Evolutionary conservation across 2,329 filamentous ascomycete genomes (phyloP), one percentile per base, ranked within the genome.

Genomic region (Colletotrichum shisoi): DNA sequence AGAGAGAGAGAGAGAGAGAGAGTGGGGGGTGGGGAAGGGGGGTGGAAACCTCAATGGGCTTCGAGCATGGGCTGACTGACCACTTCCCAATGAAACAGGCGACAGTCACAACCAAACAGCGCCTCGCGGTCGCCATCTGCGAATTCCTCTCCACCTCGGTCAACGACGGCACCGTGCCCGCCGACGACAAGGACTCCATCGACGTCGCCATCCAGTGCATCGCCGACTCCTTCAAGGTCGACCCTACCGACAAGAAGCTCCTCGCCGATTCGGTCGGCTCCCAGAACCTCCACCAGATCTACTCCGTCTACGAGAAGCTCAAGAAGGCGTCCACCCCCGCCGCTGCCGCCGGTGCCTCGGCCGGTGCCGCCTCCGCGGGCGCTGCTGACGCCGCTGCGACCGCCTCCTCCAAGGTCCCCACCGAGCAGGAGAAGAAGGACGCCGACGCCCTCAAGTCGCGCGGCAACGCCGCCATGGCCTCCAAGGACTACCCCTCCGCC

Each of bases 161-260:
- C 73, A 90, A 88, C 70, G 95, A 99, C 78, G 95, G 95, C 74
- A 96, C 93, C 51, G 87, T 99, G 67, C 86, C 90, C 61, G 82
- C 90, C 73, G 95, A 98, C 74, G 94, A 99, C 79, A 88, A 90
- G 72, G 95, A 99, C 76, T 94, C 91, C 70, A 91, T 99, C 78
- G 95, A 99, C 77, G 90, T 99, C 59, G 95, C 95, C 71, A 86
- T 91, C 77, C 94, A 94, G 81, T 97, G 94, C 82, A 98, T 99
- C 79, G 87, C 90, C 72, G 94, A 98, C 78, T 91, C 91, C 72
- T 99, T 98, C 87, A 93, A 96, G 79, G 91, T 99, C 74, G 93
- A 98, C 80, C 87, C 92, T n/a, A 81, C 85, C 70, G 89, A 96
- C 80, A 84, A 88, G 74, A 82, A 85, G 62, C 89, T 92, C 73